Evolutionary conservation across 345 rosid species (phyloP), one percentile per base, ranked within the genome.

Genomic region (Rhizophora apiculata): DNA sequence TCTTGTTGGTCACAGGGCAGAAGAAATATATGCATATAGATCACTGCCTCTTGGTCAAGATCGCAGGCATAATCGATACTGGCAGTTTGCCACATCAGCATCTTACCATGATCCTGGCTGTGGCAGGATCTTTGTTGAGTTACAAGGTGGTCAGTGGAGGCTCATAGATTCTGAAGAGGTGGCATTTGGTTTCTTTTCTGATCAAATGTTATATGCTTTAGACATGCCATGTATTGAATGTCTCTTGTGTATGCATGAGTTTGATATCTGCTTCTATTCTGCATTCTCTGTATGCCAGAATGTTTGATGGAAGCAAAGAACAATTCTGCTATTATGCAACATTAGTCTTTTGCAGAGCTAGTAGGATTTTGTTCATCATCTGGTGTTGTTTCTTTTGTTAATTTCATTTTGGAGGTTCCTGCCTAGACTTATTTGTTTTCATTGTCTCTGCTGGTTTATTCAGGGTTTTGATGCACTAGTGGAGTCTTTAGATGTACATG

Each of bases 11-110:
- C 89, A 87, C 72, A 93, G 81, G 81, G 98, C 96, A 20, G 98
- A 93, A 75, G 90, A 90, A 79, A 74, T 86, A 63, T 86, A 86
- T 70, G 87, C 78, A 16, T 87, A 82, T 65, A 86, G 96, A 67
- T 93, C 98, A 62, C 81, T 90, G 81, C 98, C 98, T 21, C 81
- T 93, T 21, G 98, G 98, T 71, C 91, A 81, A 81, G 98, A 93
- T 83, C 89, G 98, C 58, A 84, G 98, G 64, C 95, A 85, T 46
- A 93, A 90, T 69, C 83, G 98, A 4, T 93, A 93, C 69, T 93
- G 98, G 98, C 95, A 79, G 60, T 93, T 93, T 81, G 76, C 85
- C 22, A 79, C 92, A 57, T 93, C 95, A 2, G 66, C 85, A 24
- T 93, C 98, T 58, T 26, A 60, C 68, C 82, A 77, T 79, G 96